These are phyloP conservation scores for Lactarius vividus DNA, from an alignment of 768 basidiomycete species.

Conservation along the genomic window DNA sequence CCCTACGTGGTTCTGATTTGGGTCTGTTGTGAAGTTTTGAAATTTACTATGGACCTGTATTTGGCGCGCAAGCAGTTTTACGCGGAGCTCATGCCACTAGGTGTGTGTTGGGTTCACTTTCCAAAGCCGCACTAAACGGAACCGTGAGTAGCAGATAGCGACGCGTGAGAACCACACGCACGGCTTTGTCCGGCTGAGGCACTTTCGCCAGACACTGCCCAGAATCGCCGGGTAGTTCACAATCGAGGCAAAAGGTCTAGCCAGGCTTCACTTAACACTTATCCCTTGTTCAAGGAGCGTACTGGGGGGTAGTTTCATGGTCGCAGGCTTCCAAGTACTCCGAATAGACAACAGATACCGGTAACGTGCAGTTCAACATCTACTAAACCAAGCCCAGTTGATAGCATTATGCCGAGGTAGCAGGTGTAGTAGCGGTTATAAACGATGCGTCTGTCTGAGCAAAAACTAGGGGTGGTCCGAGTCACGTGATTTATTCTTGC, in stretches of 20 bases:
- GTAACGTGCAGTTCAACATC: not conserved
- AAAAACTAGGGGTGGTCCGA: no score
- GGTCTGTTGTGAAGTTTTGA: slow-evolving; percentile 4
- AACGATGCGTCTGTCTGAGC: no score
- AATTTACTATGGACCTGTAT: slow-evolving; percentile 8
- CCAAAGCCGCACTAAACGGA: not conserved
- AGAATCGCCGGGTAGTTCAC: not conserved
- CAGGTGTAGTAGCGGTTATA: no score
- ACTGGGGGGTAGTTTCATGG: not conserved
- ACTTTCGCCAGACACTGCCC: not conserved
- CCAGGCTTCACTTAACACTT: not conserved
- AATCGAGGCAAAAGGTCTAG: not conserved
- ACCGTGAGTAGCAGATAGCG: not conserved
- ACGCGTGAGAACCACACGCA: not conserved
- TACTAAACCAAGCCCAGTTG: not conserved
- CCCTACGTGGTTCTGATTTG: not conserved
- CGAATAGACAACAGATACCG: not conserved
- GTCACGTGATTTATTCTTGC: no score
- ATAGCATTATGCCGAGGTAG: not conserved
- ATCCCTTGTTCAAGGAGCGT: not conserved
- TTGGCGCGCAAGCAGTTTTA: not conserved
- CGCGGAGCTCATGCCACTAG: not conserved
- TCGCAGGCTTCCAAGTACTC: not conserved
- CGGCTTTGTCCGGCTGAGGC: not conserved
- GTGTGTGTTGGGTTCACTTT: not conserved